phyloP scores from a whole-genome alignment of 2,329 filamentous ascomycete genomes.

The Esteya vermicola region DNA sequence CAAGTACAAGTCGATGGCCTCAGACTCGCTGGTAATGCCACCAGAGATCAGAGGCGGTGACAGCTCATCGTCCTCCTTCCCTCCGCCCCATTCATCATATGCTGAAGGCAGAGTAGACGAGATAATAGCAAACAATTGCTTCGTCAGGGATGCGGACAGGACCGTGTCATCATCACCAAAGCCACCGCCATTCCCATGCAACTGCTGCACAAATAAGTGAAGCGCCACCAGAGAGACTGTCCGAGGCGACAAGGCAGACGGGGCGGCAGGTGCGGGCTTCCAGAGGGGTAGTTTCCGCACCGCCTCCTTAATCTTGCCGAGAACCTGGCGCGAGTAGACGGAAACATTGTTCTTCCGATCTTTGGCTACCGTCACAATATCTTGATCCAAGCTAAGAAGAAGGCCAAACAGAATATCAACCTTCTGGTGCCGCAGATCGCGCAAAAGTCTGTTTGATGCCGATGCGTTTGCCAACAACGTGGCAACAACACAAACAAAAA shows the following conservation, averaged over 20 bases:
- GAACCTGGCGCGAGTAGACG: slow-evolving; percentile 41
- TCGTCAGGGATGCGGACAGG: slow-evolving; percentile 31
- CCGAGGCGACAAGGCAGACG: slow-evolving; percentile 39
- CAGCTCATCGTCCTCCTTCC: slow-evolving; percentile 12
- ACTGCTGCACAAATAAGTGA: slow-evolving; percentile 38
- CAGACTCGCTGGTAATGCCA: slow-evolving; percentile 18
- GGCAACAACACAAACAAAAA: slow-evolving; percentile 48
- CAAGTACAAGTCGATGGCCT: slow-evolving; percentile 27
- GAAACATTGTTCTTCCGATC: slow-evolving; percentile 58
- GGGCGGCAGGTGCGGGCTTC: slow-evolving; percentile 27
- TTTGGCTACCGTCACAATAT: slow-evolving; percentile 46
- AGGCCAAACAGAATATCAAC: slow-evolving; percentile 38
- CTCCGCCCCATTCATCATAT: slow-evolving; percentile 17
- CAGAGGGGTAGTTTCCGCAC: slow-evolving; percentile 44
- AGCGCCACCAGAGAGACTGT: slow-evolving; percentile 49
- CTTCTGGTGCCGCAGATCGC: slow-evolving; percentile 38
- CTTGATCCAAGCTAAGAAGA: slow-evolving; percentile 36
- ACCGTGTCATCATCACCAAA: slow-evolving; percentile 23
- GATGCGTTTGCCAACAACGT: slow-evolving; percentile 43
- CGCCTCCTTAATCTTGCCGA: slow-evolving; percentile 38
- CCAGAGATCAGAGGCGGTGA: background rate
- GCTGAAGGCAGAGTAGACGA: slow-evolving; percentile 16
- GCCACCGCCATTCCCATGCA: slow-evolving; percentile 10
- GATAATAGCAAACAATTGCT: slow-evolving; percentile 33
- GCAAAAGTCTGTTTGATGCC: slow-evolving; percentile 42